phyloP scores from a whole-genome alignment of 306 rosid genomes.

The Cucurbita maxima region DNA sequence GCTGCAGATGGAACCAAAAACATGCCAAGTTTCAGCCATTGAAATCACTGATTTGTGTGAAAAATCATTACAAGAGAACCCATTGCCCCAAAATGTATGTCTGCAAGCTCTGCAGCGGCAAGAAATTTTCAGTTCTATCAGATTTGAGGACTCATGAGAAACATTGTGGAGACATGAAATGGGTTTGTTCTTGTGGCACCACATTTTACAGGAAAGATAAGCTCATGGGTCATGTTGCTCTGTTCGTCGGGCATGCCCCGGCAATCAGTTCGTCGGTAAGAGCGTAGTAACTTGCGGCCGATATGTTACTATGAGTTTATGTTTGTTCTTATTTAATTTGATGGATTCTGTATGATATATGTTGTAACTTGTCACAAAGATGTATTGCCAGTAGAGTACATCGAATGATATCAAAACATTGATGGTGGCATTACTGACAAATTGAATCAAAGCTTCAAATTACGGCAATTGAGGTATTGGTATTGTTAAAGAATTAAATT shows the following conservation, averaged over 20 bases:
- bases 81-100: constrained; percentile 94
- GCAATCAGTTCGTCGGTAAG: neutral
- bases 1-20: constrained; percentile 81
- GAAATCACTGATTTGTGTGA: constrained; percentile 81
- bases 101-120: constrained; percentile 70
- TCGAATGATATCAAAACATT: too few relatives aligned
- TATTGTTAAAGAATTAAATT: too few relatives aligned
- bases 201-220: constrained; percentile 90
- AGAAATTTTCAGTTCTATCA: constrained; percentile 83
- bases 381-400: too few relatives aligned
- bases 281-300: neutral
- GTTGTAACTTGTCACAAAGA: too few relatives aligned
- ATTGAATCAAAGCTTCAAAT: too few relatives aligned
- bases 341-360: neutral
- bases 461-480: too few relatives aligned
- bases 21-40: constrained; percentile 79
- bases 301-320: neutral
- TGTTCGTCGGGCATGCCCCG: constrained; percentile 68
- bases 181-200: constrained; percentile 86
- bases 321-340: neutral
- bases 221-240: constrained; percentile 74
- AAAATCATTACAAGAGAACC: constrained; percentile 88
- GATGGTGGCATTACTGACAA: too few relatives aligned
- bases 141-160: constrained; percentile 90
- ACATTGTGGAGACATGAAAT: constrained; percentile 80